Evolutionary conservation across 2,329 filamentous ascomycete species (phyloP).

Genomic region (Xylaria sp.): DNA sequence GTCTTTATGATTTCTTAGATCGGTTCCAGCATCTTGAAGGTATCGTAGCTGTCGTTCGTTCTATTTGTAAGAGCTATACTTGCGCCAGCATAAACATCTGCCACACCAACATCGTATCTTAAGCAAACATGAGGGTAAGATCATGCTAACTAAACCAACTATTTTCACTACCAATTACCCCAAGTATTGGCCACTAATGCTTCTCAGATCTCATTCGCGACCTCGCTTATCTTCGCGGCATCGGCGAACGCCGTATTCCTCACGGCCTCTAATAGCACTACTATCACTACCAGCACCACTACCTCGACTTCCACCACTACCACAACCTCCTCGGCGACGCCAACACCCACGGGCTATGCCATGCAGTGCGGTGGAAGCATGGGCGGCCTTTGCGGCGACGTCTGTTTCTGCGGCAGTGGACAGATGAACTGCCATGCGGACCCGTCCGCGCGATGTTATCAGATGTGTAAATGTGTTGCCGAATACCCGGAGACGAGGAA

Average conservation of each 20-base stretch:
- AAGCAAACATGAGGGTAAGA: slow-evolving; percentile 21
- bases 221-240: neutral
- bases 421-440: slow-evolving; percentile 42
- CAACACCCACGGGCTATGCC: slow-evolving; percentile 14
- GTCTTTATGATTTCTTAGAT: neutral
- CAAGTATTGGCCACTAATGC: neutral
- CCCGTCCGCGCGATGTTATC: slow-evolving; percentile 41
- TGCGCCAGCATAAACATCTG: neutral
- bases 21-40: no score
- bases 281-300: neutral
- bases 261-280: slow-evolving; percentile 13
- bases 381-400: slow-evolving; percentile 34
- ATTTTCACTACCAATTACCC: neutral
- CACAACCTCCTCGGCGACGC: slow-evolving; percentile 5
- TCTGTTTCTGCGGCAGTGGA: slow-evolving; percentile 39
- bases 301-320: slow-evolving; percentile 13
- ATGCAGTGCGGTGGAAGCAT: slow-evolving; percentile 31
- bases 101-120: neutral
- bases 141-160: neutral
- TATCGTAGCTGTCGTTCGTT: neutral
- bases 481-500: neutral
- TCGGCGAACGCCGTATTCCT: slow-evolving; percentile 8
- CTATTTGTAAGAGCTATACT: neutral
- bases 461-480: slow-evolving; percentile 41
- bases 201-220: slow-evolving; percentile 3